phyloP scores from a whole-genome alignment of 1,139 yeast species.

The Hemisphaericaspora lyxosophila region DNA sequence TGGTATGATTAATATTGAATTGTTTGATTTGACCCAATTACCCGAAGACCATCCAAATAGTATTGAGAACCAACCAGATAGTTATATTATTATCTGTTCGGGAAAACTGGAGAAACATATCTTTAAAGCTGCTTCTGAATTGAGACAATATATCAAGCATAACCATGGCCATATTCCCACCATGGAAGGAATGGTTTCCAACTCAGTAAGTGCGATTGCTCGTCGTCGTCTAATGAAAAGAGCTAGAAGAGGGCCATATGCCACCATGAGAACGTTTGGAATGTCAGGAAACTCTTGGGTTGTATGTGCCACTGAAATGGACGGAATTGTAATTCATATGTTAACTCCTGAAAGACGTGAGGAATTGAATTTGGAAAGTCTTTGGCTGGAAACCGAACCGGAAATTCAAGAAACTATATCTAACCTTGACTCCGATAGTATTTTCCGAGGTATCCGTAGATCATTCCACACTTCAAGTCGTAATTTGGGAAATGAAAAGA shows the following conservation, averaged over 20 bases:
- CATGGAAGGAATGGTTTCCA: slow-evolving; percentile 72
- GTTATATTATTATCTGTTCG: slow-evolving; percentile 65
- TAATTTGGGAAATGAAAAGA: neutral
- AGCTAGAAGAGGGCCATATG: slow-evolving; percentile 54
- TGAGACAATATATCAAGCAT: slow-evolving; percentile 42
- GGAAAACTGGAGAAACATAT: slow-evolving; percentile 81
- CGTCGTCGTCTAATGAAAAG: slow-evolving; percentile 63
- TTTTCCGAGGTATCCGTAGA: slow-evolving; percentile 44
- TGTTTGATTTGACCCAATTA: slow-evolving; percentile 50
- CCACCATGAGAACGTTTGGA: slow-evolving; percentile 59
- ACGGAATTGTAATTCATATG: slow-evolving; percentile 67
- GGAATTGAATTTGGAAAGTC: slow-evolving; percentile 65
- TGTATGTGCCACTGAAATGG: slow-evolving; percentile 65
- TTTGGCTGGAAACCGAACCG: slow-evolving; percentile 58
- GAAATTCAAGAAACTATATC: slow-evolving; percentile 2
- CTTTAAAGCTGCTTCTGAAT: slow-evolving; percentile 64
- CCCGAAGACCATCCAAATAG: slow-evolving; percentile 44
- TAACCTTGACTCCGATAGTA: slow-evolving; percentile 35
- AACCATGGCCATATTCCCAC: slow-evolving; percentile 40
- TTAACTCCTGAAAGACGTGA: slow-evolving; percentile 67
- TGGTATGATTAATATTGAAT: slow-evolving; percentile 60
- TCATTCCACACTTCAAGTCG: slow-evolving; percentile 36
- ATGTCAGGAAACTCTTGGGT: slow-evolving; percentile 72
- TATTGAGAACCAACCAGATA: slow-evolving; percentile 25
- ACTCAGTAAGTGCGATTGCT: slow-evolving; percentile 55